Percentiles rank a stretch among this genome's conserved stretches.
These are phyloP conservation scores for Rhypophila decipiens DNA, from an alignment of 495 filamentous ascomycete species.

Conservation along the genomic window DNA sequence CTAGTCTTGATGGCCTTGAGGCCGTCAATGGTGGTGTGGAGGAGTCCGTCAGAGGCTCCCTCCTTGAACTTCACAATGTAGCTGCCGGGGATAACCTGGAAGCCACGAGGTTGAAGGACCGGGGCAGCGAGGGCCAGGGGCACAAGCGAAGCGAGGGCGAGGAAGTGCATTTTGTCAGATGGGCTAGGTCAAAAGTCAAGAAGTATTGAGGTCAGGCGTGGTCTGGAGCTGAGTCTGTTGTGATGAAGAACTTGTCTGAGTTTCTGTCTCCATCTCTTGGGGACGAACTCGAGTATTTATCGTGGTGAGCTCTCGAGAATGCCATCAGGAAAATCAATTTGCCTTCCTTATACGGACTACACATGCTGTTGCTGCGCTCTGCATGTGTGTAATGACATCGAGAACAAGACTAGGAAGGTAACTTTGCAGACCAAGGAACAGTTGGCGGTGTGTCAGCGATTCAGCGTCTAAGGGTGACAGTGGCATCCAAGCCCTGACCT, in stretches of 20 bases:
- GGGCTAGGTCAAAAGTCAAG: neutral
- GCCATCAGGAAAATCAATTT: too few relatives aligned
- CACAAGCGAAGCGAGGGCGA: slow-evolving; percentile 12
- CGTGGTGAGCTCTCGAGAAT: too few relatives aligned
- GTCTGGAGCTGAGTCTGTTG: neutral
- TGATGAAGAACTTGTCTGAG: neutral
- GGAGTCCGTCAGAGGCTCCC: slow-evolving; percentile 24
- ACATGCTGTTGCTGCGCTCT: slow-evolving; percentile 2
- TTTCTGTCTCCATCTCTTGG: neutral
- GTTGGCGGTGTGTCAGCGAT: neutral
- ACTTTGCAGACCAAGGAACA: neutral
- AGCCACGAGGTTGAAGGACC: slow-evolving; percentile 29
- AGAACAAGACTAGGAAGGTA: slow-evolving; percentile 8
- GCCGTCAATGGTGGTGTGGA: slow-evolving; percentile 25
- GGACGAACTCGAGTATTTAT: too few relatives aligned
- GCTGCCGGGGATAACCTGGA: slow-evolving; percentile 36
- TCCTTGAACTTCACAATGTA: slow-evolving; percentile 54
- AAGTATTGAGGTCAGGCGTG: neutral
- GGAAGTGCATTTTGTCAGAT: slow-evolving; percentile 9
- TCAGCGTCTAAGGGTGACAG: neutral
- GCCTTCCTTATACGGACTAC: slow-evolving; percentile 10
- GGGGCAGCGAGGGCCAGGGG: slow-evolving; percentile 22
- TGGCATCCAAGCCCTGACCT: neutral
- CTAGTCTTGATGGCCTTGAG: slow-evolving; percentile 23
- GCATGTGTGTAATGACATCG: neutral